Base-by-base conservation (phyloP, 495 filamentous ascomycete genomes). In the Penicillium desertorum region DNA sequence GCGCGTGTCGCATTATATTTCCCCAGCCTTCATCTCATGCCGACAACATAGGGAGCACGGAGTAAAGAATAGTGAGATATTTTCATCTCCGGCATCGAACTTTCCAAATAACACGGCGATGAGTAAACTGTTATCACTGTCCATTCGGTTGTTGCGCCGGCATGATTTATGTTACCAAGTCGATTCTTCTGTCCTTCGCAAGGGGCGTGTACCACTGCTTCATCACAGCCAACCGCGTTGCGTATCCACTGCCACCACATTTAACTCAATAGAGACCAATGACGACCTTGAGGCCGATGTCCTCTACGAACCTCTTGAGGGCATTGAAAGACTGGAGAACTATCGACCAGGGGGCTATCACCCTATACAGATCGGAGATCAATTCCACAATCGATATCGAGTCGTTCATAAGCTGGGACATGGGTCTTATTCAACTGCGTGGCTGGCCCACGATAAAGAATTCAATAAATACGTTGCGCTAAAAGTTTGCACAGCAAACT, bases 1-100 rank as follows among this genome's bases (percentile, higher is more conserved):
- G 46, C 85, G 73, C 87, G 49, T 74, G 84, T n/a, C 80, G 81
- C 4, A 55, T 83, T 3, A 81, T 74, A 4, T 74, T 88, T 30
- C 83, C 83, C 23, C 87, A 86, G 14, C 36, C 16, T 37, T 37
- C 14, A 36, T 36, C 12, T 36, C 12, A 4, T 12, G 34, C 29
- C 4, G 34, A 36, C 34, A 2, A 36, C 34, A 36, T 23, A 23
- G 3, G 22, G 3, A 23, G 22, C 16, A 23, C 22, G 22, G 3
- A 23, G 22, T 36, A 5, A 16, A 16, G 3, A 36, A 4, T 14
- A 25, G 29, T 30, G 53, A 49, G 2, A 56, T 56, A 32, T 44
- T 50, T 39, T 53, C 23, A 45, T 60, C 51, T 34, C 52, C 41
- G 47, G 34, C 39, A 52, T 57, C 17, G 20, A 52, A 53, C 19